Percentiles rank a stretch among this genome's conserved stretches.
Evolutionary conservation across 345 rosid species (phyloP).

Genomic region (Hirschfeldia incana): DNA sequence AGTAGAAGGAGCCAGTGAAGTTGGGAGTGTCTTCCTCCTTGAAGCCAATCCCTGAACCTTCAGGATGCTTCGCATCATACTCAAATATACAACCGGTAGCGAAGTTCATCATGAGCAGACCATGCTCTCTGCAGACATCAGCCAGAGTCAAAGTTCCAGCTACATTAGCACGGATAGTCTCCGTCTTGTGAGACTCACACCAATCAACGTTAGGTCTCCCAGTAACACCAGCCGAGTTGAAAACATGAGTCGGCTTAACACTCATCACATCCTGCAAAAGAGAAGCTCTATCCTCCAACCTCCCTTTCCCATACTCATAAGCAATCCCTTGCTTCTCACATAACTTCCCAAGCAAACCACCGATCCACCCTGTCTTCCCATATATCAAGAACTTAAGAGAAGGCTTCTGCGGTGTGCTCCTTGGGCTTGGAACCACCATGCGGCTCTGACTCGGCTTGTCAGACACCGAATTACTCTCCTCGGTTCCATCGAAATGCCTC

Average conservation of each 20-base stretch:
- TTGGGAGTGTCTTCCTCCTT: constrained; percentile 73
- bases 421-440: constrained; percentile 67
- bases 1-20: constrained; percentile 76
- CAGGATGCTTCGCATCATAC: constrained; percentile 59
- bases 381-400: constrained; percentile 66
- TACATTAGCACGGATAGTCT: constrained; percentile 74
- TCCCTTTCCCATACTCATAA: constrained; percentile 68
- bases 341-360: constrained; percentile 67
- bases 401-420: constrained; percentile 46
- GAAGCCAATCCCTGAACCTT: constrained; percentile 66
- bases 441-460: constrained; percentile 48
- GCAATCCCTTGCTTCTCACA: constrained; percentile 73
- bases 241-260: constrained; percentile 75
- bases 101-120: constrained; percentile 62
- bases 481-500: constrained; percentile 70
- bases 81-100: constrained; percentile 88
- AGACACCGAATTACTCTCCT: constrained; percentile 47
- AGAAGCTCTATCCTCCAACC: constrained; percentile 66
- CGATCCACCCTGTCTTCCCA: constrained; percentile 83
- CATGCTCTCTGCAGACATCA: constrained; percentile 73
- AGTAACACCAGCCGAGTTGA: constrained; percentile 79
- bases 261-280: constrained; percentile 56
- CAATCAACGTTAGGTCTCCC: constrained; percentile 85
- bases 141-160: constrained; percentile 76
- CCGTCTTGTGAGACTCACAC: constrained; percentile 74